Conservation (phyloP, 116 monocot genomes). For the Trichopus zeylanicus region DNA sequence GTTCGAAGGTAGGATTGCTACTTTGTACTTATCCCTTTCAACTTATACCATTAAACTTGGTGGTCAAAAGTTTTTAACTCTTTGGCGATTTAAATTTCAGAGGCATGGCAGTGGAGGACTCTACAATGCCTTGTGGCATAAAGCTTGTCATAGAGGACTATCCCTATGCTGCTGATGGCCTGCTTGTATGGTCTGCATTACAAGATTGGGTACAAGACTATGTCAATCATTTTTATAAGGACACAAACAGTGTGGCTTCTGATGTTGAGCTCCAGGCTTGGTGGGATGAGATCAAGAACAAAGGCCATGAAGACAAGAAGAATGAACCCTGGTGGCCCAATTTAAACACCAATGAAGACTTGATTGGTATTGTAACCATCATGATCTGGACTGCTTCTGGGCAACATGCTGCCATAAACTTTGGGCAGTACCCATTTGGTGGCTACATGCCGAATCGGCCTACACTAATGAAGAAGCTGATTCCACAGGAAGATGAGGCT, state of each 20-base stretch:
- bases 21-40: too few species aligned
- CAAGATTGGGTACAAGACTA: constrained; percentile 48
- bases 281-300: constrained; percentile 67
- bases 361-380: constrained; percentile 31
- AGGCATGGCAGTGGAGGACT: constrained; percentile 84
- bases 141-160: constrained; percentile 72
- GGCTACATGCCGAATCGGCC: constrained; percentile 86
- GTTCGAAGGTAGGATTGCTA: constrained; percentile 69
- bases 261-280: constrained; percentile 68
- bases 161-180: constrained; percentile 76
- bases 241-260: constrained; percentile 8
- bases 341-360: constrained; percentile 22
- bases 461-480: constrained; percentile 50
- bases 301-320: constrained; percentile 59
- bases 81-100: constrained; percentile 22
- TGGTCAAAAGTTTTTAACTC: too few species aligned
- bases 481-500: constrained; percentile 43
- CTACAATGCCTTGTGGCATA: constrained; percentile 46
- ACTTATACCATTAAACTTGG: too few species aligned
- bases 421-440: constrained; percentile 81
- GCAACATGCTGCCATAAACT: constrained; percentile 75
- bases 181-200: constrained; percentile 69
- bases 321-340: constrained; percentile 66
- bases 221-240: constrained; percentile 37
- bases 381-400: constrained; percentile 80